Evolutionary conservation across 139 green algal genomes (phyloP).

Genomic region (Micromonas pusilla): DNA sequence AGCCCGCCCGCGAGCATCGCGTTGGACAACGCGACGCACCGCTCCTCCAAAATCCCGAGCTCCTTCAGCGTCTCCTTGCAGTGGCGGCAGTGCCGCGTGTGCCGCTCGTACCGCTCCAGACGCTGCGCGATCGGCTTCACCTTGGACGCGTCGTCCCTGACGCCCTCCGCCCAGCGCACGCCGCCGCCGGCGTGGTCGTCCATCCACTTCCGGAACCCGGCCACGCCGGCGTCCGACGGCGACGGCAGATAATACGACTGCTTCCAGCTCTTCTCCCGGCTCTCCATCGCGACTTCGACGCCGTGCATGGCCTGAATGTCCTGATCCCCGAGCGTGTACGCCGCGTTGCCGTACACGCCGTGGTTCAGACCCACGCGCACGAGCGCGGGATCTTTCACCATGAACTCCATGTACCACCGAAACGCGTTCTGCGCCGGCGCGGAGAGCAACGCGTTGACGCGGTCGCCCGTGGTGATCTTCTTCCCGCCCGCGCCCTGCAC

Average conservation of each 20-base stretch:
- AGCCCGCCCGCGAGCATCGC: neutral
- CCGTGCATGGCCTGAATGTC: conserved; percentile 29
- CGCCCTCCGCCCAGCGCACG: conserved; percentile 2
- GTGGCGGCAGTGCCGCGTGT: conserved; percentile 15
- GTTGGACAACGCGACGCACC: neutral
- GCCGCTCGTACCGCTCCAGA: conserved; percentile 10
- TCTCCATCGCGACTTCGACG: conserved; percentile 18
- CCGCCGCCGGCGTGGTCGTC: conserved; percentile 7
- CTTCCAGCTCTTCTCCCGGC: neutral
- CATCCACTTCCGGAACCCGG: conserved; percentile 23
- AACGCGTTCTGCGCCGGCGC: neutral
- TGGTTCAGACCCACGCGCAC: conserved; percentile 6
- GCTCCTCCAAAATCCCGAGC: conserved; percentile 11
- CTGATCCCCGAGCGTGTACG: conserved; percentile 26
- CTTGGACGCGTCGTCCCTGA: neutral
- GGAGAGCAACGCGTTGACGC: neutral
- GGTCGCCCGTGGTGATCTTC: neutral
- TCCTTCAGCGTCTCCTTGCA: conserved; percentile 13
- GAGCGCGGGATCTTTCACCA: neutral
- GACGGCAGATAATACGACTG: conserved; percentile 19
- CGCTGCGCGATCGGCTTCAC: neutral
- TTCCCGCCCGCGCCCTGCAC: conserved; percentile 15
- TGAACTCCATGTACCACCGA: conserved; percentile 1
- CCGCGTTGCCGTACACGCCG: neutral
- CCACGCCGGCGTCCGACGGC: conserved; percentile 14